These are phyloP conservation scores for Phytophthora citrophthora DNA, from an alignment of 352 stramenopile genomes.

Conservation along the genomic window DNA sequence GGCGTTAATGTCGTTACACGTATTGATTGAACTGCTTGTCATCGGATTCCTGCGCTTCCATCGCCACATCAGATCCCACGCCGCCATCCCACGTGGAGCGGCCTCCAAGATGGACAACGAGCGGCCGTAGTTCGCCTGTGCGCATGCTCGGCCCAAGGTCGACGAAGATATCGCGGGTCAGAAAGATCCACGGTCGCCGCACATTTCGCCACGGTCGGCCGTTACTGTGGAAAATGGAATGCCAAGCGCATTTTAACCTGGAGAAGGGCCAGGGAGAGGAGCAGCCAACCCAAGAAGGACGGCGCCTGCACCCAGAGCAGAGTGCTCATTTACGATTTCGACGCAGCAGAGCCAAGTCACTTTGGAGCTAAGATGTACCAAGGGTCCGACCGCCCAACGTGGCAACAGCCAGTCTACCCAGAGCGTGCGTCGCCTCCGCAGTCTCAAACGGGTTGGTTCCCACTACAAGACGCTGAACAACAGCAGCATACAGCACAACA, in stretches of 20 bases:
- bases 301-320: conserved; percentile 10
- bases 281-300: conserved; percentile 25
- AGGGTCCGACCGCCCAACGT: conserved; percentile 11
- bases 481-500: conserved; percentile 5
- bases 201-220: conserved; percentile 17
- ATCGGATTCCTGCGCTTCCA: no score
- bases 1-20: neutral
- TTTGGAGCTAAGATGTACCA: conserved; percentile 4
- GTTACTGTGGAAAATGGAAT: conserved; percentile 39
- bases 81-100: conserved; percentile 10
- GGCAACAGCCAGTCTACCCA: conserved; percentile 11
- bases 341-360: neutral
- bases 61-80: conserved; percentile 1
- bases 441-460: conserved; percentile 64
- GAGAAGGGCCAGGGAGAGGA: conserved; percentile 31
- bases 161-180: conserved; percentile 1
- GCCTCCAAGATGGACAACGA: conserved; percentile 9
- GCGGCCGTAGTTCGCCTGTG: neutral
- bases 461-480: conserved; percentile 37
- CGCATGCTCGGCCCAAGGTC: conserved; percentile 8
- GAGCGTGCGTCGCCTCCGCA: conserved; percentile 25
- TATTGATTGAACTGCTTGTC: neutral
- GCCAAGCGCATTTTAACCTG: conserved; percentile 2
- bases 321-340: conserved; percentile 33
- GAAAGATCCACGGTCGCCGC: conserved; percentile 19